Evolutionary conservation across 257 asterid genomes (phyloP), one percentile per base, ranked within the genome.

Genomic region (Jacaranda mimosifolia): DNA sequence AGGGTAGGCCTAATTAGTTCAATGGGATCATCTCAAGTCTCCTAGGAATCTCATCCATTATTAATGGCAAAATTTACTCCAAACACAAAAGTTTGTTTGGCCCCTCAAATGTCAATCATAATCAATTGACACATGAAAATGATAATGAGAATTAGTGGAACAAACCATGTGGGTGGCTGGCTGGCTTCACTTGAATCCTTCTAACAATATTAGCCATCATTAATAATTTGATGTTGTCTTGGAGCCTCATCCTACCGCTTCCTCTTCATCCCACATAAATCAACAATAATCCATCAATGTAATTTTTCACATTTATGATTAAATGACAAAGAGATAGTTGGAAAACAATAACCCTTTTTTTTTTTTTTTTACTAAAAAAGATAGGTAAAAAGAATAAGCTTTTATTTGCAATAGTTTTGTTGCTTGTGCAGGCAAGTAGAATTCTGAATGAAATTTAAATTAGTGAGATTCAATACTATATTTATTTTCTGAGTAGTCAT

Each of bases 111-210:
- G 26, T 21, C 48, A 18, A 59, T 46, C 21, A 26, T 73, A 59
- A 73, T 75, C 42, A 58, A 78, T 48, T 51, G 40, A 49, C 63
- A 68, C 11, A 67, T 26, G 21, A 11, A 19, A 68, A 48, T 49
- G 13, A 26, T 68, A 7, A 68, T 68, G 6, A 67, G 2, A 8
- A 13, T 9, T 19, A 48, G 15, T 59, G 65, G 71, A 84, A 78
- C 82, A 71, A 72, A 45, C 60, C 86, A 78, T 75, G 80, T 79
- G 75, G 67, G 78, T 84, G 88, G 71, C 38, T 57, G 26, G 38
- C 32, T 65, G 26, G n/a, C 36, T 40, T 65, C 32, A 8, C 14
- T 67, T 21, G 40, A 15, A 10, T 64, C 6, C 46, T 14, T 32
- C 4, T 7, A 11, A 62, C 8, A 69, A 68, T 69, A 4, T 49